Evolutionary conservation across 176 grass and related monocot genomes (phyloP).

Genomic region (Dendrocalamus sinicus): DNA sequence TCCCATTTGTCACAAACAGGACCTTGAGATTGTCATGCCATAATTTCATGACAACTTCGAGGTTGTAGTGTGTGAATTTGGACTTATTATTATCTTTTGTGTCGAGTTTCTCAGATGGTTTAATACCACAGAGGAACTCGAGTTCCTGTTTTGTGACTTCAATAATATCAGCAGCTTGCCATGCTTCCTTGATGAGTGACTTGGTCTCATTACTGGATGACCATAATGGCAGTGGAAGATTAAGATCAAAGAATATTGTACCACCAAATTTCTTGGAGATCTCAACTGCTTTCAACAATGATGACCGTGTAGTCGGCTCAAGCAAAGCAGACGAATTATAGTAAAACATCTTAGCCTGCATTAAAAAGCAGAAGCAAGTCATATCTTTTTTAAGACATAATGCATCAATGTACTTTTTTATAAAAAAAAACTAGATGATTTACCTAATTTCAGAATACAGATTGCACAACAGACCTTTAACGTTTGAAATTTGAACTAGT

Average conservation of each 20-base stretch:
- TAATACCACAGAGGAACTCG: slow-evolving; percentile 70
- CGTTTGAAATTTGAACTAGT: slow-evolving; percentile 4
- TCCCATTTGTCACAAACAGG: slow-evolving; percentile 87
- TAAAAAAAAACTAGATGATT: background rate
- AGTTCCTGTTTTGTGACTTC: slow-evolving; percentile 82
- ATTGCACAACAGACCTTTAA: background rate
- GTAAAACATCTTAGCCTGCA: slow-evolving; percentile 96
- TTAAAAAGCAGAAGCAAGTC: slow-evolving; percentile 37
- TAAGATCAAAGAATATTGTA: slow-evolving; percentile 78
- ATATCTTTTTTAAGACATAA: slow-evolving; percentile 12
- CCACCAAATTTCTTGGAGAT: slow-evolving; percentile 70
- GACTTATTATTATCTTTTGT: slow-evolving; percentile 42
- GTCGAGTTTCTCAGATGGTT: slow-evolving; percentile 54
- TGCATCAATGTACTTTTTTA: background rate
- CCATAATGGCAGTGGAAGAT: slow-evolving; percentile 82
- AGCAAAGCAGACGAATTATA: slow-evolving; percentile 81
- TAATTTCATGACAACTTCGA: slow-evolving; percentile 63
- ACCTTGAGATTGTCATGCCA: slow-evolving; percentile 78
- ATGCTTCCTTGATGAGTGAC: slow-evolving; percentile 66
- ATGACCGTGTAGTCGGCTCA: slow-evolving; percentile 49
- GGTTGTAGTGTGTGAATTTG: slow-evolving; percentile 69
- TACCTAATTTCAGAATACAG: background rate
- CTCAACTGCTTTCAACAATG: slow-evolving; percentile 65
- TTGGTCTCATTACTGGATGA: slow-evolving; percentile 64
- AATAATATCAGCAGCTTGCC: slow-evolving; percentile 72